Percentiles rank a stretch among this genome's conserved stretches.
Conservation (phyloP, 805 yeast species). For the Kuraishia cidri region DNA sequence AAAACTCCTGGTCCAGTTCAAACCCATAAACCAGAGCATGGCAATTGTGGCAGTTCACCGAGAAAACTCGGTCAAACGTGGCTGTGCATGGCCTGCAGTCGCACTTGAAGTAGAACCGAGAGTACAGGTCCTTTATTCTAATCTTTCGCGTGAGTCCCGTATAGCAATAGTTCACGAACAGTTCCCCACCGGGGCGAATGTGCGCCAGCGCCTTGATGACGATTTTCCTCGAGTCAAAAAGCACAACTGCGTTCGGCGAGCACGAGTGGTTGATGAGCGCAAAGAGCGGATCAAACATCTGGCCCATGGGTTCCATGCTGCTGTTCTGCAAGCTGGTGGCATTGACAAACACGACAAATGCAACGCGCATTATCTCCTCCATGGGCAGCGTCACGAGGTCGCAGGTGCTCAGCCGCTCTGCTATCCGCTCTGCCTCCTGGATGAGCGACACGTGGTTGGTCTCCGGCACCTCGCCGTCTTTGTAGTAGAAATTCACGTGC, state of each 20-base stretch:
- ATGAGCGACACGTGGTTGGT: too few species aligned
- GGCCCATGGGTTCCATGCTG: constrained; percentile 19
- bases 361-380: background rate
- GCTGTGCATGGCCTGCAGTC: constrained; percentile 18
- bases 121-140: constrained; percentile 16
- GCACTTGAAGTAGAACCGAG: constrained; percentile 24
- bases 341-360: constrained; percentile 16
- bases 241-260: constrained; percentile 21
- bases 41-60: constrained; percentile 17
- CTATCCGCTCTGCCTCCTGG: too few species aligned
- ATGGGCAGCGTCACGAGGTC: too few species aligned
- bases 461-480: too few species aligned
- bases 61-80: constrained; percentile 17
- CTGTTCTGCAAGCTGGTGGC: constrained; percentile 16
- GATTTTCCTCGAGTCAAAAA: constrained; percentile 11
- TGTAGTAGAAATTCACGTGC: too few species aligned
- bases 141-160: constrained; percentile 17
- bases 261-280: constrained; percentile 32
- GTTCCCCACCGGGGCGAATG: constrained; percentile 14
- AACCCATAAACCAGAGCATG: constrained; percentile 7
- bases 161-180: constrained; percentile 21
- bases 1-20: too few species aligned
- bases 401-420: too few species aligned
- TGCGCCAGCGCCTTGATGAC: constrained; percentile 10
- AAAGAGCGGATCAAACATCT: constrained; percentile 24